Percentiles rank a stretch among this genome's conserved stretches.
Evolutionary conservation across 2,329 filamentous ascomycete species (phyloP).

Genomic region (Orbilia oligospora): DNA sequence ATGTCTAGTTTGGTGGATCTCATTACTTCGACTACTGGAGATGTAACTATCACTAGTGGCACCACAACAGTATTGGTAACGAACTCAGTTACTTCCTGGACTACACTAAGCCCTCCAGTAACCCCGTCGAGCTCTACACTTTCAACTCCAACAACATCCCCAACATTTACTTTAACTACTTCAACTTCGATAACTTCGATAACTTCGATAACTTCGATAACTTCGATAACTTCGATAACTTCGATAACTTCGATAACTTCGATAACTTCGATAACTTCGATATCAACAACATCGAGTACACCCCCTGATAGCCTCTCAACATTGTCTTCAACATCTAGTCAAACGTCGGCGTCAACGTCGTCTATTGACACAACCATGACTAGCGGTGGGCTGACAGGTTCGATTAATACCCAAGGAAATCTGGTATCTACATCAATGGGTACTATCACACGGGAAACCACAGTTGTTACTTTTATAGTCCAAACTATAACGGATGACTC

Average conservation of each 20-base stretch:
- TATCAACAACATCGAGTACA: background rate
- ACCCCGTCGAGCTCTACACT: background rate
- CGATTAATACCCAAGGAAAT: constrained; percentile 19
- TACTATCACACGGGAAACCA: constrained; percentile 1
- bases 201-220: background rate
- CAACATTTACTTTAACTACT: background rate
- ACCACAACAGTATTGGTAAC: background rate
- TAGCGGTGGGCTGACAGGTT: constrained; percentile 5
- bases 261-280: background rate
- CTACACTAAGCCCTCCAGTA: constrained; percentile 10
- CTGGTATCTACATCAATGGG: background rate
- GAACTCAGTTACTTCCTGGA: constrained; percentile 29
- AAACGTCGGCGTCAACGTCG: background rate
- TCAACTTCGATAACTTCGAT: background rate
- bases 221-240: background rate
- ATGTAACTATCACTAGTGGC: constrained; percentile 26
- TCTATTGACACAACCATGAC: background rate
- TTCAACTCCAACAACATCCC: background rate
- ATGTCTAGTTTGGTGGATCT: too few species aligned
- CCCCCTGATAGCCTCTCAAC: background rate
- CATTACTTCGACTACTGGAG: background rate
- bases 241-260: background rate
- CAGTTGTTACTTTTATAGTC: background rate
- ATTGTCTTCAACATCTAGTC: background rate
- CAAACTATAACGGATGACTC: constrained; percentile 12